phyloP scores from a whole-genome alignment of 495 filamentous ascomycete species.

The Trichoderma orchidacearum region DNA sequence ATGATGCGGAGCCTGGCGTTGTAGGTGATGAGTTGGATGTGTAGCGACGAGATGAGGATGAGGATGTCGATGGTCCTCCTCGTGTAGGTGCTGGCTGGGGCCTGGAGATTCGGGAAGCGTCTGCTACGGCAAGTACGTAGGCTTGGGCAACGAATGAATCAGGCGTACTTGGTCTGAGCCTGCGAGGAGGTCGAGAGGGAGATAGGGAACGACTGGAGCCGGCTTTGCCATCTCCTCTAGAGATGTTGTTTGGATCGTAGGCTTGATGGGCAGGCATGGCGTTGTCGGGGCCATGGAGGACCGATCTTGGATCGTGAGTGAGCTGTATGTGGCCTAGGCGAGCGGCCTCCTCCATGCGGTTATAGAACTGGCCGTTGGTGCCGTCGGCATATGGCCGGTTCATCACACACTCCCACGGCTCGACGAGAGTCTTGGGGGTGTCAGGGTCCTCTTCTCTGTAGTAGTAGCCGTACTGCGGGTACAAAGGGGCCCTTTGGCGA shows the following conservation, averaged over 20 bases:
- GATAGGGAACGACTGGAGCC: background rate
- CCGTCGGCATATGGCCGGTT: background rate
- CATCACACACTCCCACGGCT: background rate
- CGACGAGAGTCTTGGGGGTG: background rate
- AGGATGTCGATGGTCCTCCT: background rate
- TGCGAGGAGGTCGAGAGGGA: background rate
- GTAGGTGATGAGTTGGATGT: background rate
- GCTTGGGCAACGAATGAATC: background rate
- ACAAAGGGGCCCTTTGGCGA: slow-evolving; percentile 13
- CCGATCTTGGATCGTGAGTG: slow-evolving; percentile 5
- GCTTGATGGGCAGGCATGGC: slow-evolving; percentile 33
- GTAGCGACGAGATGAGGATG: background rate
- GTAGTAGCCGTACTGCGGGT: background rate
- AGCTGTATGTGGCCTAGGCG: slow-evolving; percentile 4
- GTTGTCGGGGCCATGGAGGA: slow-evolving; percentile 5
- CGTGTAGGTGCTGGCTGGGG: background rate
- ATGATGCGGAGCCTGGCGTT: background rate
- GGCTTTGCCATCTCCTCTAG: background rate
- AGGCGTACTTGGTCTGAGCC: background rate
- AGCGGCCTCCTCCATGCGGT: slow-evolving; percentile 6
- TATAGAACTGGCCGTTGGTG: slow-evolving; percentile 17
- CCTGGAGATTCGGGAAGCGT: background rate
- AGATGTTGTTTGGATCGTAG: slow-evolving; percentile 24
- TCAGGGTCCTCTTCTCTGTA: background rate
- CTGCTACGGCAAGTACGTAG: background rate